Base-by-base conservation (phyloP, 768 basidiomycete species). In the Suillus discolor region DNA sequence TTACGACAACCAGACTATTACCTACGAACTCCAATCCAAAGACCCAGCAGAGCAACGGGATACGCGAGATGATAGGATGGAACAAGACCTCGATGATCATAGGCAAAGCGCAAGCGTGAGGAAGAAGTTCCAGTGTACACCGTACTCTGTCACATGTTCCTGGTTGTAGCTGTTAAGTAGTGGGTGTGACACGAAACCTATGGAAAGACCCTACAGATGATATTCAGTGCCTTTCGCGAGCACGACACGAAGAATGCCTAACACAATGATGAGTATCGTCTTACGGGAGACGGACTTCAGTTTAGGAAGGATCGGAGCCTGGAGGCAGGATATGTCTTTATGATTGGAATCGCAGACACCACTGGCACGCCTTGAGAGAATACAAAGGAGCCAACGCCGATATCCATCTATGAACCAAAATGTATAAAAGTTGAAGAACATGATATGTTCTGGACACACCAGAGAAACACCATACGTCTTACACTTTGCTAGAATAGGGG, bases 81-180 rank as follows among this genome's bases (percentile, higher is more conserved):
- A 96, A 74, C 0, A 87, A 53, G 3, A 89, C 84, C 72, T 94
- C 88, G 15, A 93, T 77, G 4, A 93, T n/a, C n/a, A n/a, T 73
- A 0, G 96, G 96, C 6, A 98, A 74, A 93, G 69, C 0, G 91
- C 94, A 25, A 99, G 82, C 0, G 97, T 98, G 69, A 99, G 85
- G 83, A 99, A 99, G 79, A 99, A 98, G 75, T 99, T 99, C 97
- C 97, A 99, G 71, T 99, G 97, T 0, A 88, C 87, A 0, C 97
- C 97, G 69, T 99, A 99, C 78, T 99, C 97, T 0, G 96, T 90
- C 63, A 92, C 89, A 66, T 99, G 97, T 80, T 99, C 97, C 96
- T 90, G 20, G 25, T 60, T 13, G 18, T 13, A 60, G 39, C 5
- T 81, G 39, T 28, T 28, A 45, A 42, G 12, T 47, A n/a, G 41